phyloP scores from a whole-genome alignment of 2,329 filamentous ascomycete species.

The Sporothrix humicola region DNA sequence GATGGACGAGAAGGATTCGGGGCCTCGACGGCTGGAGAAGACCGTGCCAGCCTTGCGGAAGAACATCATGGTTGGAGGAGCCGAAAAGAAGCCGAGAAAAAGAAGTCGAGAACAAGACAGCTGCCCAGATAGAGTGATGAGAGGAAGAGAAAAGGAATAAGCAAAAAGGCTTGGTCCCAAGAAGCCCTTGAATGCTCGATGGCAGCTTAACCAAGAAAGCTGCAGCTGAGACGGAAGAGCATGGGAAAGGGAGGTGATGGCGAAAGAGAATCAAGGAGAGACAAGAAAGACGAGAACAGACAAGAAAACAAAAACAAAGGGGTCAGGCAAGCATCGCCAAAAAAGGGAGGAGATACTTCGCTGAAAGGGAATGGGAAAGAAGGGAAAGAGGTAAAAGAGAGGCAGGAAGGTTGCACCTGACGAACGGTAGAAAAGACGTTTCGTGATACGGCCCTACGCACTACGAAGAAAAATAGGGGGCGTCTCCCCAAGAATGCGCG shows the following conservation, averaged over 20 bases:
- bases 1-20: slow-evolving; percentile 33
- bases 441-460: neutral
- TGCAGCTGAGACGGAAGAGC: neutral
- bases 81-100: neutral
- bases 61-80: slow-evolving; percentile 29
- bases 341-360: neutral
- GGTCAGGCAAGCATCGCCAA: slow-evolving; percentile 12
- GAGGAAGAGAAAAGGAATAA: neutral
- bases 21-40: slow-evolving; percentile 30
- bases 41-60: slow-evolving; percentile 27
- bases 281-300: neutral
- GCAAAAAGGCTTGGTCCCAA: neutral
- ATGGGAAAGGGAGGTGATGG: neutral
- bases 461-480: slow-evolving; percentile 12
- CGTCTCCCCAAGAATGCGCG: slow-evolving; percentile 4
- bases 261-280: neutral
- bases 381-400: neutral
- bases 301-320: neutral
- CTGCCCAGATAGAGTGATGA: neutral
- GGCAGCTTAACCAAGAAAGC: slow-evolving; percentile 21
- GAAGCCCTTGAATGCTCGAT: neutral
- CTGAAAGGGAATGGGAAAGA: no score
- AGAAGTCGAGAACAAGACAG: no score
- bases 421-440: neutral
- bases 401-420: neutral